Evolutionary conservation across 2,329 filamentous ascomycete genomes (phyloP).

Genomic region (Claviceps cyperi): DNA sequence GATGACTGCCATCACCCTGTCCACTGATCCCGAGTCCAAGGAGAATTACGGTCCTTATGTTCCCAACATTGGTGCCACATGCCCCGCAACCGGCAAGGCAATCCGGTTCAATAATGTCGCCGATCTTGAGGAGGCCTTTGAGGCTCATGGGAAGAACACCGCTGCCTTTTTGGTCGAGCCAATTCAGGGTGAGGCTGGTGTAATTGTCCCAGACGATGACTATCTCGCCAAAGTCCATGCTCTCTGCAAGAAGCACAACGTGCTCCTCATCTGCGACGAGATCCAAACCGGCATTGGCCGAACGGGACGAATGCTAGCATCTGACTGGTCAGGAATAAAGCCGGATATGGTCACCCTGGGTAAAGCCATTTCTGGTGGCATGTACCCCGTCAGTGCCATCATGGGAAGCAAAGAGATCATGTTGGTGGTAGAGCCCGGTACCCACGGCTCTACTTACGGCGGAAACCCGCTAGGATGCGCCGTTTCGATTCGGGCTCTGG

Average conservation of each 20-base stretch:
- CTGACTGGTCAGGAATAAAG: slow-evolving; percentile 89
- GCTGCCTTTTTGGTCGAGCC: slow-evolving; percentile 92
- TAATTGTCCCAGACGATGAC: slow-evolving; percentile 82
- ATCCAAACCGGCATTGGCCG: slow-evolving; percentile 96
- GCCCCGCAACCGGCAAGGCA: slow-evolving; percentile 57
- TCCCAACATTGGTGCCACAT: slow-evolving; percentile 66
- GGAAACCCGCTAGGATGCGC: slow-evolving; percentile 93
- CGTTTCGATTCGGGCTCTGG: slow-evolving; percentile 85
- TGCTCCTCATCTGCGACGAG: slow-evolving; percentile 92
- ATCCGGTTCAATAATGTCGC: slow-evolving; percentile 79
- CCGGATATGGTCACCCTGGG: slow-evolving; percentile 89
- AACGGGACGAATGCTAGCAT: slow-evolving; percentile 86
- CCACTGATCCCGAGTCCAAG: slow-evolving; percentile 85
- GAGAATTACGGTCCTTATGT: slow-evolving; percentile 96
- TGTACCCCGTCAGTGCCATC: slow-evolving; percentile 97
- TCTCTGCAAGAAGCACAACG: slow-evolving; percentile 89
- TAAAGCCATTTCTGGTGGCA: slow-evolving; percentile 94
- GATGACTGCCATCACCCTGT: slow-evolving; percentile 93
- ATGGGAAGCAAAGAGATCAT: slow-evolving; percentile 81
- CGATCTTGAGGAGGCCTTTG: slow-evolving; percentile 66
- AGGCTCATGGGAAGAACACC: slow-evolving; percentile 68
- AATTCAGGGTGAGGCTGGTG: slow-evolving; percentile 94
- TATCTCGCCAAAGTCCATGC: slow-evolving; percentile 70
- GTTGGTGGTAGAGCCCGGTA: slow-evolving; percentile 90
- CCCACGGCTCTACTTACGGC: slow-evolving; percentile 96